These are phyloP conservation scores for Phaffomyces opuntiae DNA, from an alignment of 805 yeast species.

Conservation along the genomic window DNA sequence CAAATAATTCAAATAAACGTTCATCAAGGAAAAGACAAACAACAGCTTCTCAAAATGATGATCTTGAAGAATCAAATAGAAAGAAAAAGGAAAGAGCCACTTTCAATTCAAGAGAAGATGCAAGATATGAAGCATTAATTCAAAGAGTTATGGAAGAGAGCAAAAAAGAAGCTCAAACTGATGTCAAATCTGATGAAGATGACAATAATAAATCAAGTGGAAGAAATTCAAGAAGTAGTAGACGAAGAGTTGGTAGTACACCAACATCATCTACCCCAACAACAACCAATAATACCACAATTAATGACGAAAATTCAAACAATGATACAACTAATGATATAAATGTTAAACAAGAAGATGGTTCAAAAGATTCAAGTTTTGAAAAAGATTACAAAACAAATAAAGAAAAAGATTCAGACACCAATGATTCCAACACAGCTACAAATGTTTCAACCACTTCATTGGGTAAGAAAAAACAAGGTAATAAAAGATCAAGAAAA, in stretches of 20 bases:
- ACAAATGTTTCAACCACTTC: slow-evolving; percentile 1
- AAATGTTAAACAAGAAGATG: not conserved
- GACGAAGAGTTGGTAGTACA: slow-evolving; percentile 3
- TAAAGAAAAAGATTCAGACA: slow-evolving; percentile 12
- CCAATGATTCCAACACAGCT: slow-evolving; percentile 11
- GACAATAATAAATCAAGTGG: slow-evolving; percentile 2
- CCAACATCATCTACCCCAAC: slow-evolving; percentile 1
- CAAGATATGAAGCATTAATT: slow-evolving; percentile 35
- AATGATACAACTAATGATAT: slow-evolving; percentile 5
- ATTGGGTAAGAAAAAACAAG: not conserved
- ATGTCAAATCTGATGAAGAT: slow-evolving; percentile 4
- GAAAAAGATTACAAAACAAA: not conserved
- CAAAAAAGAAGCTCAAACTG: slow-evolving; percentile 27
- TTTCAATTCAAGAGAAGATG: slow-evolving; percentile 34
- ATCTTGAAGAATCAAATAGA: slow-evolving; percentile 9
- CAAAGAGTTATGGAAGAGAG: slow-evolving; percentile 36
- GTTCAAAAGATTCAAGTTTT: not conserved
- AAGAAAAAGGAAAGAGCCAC: slow-evolving; percentile 31
- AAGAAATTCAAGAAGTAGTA: slow-evolving; percentile 5
- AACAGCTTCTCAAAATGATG: slow-evolving; percentile 2
- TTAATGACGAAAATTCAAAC: not conserved
- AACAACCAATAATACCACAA: slow-evolving; percentile 4
- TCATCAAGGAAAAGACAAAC: slow-evolving; percentile 22
- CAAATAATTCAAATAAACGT: not conserved
- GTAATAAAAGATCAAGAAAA: slow-evolving; percentile 13